Evolutionary conservation across 1,284 basidiomycete genomes (phyloP), one percentile per base, ranked within the genome.

Genomic region (Butyriboletus appendiculatus): DNA sequence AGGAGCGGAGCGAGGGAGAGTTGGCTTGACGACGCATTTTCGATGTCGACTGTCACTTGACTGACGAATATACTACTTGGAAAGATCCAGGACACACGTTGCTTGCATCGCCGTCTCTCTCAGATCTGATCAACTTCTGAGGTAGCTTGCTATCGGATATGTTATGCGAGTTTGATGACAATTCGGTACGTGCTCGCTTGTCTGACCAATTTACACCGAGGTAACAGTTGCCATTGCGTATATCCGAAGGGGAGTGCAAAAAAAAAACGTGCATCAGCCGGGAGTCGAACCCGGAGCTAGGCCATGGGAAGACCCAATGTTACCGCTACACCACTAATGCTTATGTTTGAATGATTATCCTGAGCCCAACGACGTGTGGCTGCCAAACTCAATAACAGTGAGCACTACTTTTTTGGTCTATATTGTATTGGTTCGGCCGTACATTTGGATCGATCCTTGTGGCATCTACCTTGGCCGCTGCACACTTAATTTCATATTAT

Each of bases 201-300:
- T 26, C 28, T 22, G 26, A 48, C 14, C 3, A 6, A 22, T 20
- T n/a, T 5, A 30, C 15, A 24, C 15, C 33, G 9, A 44, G 42
- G 15, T 22, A 12, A 35, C 4, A 37, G 20, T 20, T 18, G 11
- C n/a, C 7, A 8, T 14, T 10, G 11, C 14, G 14, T 15, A 5
- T 39, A 8, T 9, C 33, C 15, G 11, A 11, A 9, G 7, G 14
- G 9, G 15, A 9, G 16, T 2, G 4, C 26, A 18, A n/a, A 48
- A 53, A 59, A 53, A 33, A 40, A 15, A 16, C 22, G 12, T 76
- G 76, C 78, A 74, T 76, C 73, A 72, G 71, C 78, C 76, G 78
- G 77, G 78, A 80, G 74, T 80, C 78, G 78, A 79, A 79, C 77
- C 77, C 77, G 76, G 77, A 73, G 78, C 78, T 78, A 77, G 76